A percentile compares a stretch with the other conserved stretches of the same genome.
phyloP scores from a whole-genome alignment of 345 rosid species.

The Eucalyptus erythrocorys region DNA sequence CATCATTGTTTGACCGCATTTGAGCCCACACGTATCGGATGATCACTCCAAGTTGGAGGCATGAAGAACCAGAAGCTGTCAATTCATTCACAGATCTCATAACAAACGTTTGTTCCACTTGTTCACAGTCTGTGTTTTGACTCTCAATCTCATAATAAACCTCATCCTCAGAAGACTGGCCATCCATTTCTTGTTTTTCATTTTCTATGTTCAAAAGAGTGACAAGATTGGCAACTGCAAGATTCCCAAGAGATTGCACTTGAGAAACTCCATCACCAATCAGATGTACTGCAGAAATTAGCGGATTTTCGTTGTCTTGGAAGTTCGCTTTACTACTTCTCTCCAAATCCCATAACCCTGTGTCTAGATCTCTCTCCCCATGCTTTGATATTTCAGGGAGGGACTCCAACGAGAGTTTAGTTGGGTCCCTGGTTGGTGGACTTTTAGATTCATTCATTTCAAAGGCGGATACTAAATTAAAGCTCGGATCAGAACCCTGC shows the following conservation, averaged over 20 bases:
- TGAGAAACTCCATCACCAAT: conserved; percentile 26
- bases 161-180: conserved; percentile 8
- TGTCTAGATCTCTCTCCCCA: neutral
- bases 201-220: conserved; percentile 16
- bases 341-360: neutral
- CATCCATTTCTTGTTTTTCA: neutral
- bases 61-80: conserved; percentile 1
- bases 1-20: conserved; percentile 27
- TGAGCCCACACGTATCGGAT: conserved; percentile 20
- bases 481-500: neutral
- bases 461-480: neutral
- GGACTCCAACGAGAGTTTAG: conserved; percentile 3
- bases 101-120: conserved; percentile 3
- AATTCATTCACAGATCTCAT: conserved; percentile 2
- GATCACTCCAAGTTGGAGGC: conserved; percentile 13
- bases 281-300: conserved; percentile 12
- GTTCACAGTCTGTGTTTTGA: conserved; percentile 4
- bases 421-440: neutral
- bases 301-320: conserved; percentile 5
- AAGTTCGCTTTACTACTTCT: neutral
- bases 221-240: conserved; percentile 21
- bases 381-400: neutral
- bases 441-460: conserved; percentile 2
- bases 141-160: conserved; percentile 24
- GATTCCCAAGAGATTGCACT: conserved; percentile 18